Percentiles rank a stretch among this genome's conserved stretches.
Evolutionary conservation across 2,329 filamentous ascomycete species (phyloP).

Genomic region (Apiospora kogelbergensis): DNA sequence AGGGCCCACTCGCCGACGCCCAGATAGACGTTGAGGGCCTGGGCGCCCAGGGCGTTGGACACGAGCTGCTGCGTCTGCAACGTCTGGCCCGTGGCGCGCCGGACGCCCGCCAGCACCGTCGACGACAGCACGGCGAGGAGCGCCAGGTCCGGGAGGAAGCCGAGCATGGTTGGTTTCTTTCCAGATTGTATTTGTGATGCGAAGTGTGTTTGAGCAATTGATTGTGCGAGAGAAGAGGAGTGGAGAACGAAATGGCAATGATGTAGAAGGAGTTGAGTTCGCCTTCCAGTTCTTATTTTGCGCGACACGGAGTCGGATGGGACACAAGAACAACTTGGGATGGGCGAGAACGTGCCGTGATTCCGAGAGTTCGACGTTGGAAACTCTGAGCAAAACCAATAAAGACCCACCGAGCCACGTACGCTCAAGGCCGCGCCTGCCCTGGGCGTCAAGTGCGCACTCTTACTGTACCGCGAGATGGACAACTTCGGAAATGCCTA

Average conservation of each 20-base stretch:
- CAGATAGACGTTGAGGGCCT: not conserved
- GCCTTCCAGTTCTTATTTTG: not conserved
- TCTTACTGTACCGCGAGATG: not conserved
- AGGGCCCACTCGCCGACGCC: conserved; percentile 8
- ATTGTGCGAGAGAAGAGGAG: no score
- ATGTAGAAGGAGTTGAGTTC: not conserved
- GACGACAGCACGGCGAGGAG: conserved; percentile 13
- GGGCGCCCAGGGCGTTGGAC: not conserved
- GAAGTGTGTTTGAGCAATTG: not conserved
- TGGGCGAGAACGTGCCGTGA: not conserved
- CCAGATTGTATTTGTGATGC: not conserved
- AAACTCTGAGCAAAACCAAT: not conserved
- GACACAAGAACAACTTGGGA: not conserved
- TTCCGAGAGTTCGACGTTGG: not conserved
- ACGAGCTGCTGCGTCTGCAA: conserved; percentile 5
- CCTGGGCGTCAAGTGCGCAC: not conserved
- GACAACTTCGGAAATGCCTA: not conserved
- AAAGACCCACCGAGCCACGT: not conserved
- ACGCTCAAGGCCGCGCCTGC: not conserved
- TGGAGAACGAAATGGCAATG: not conserved
- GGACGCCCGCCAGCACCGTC: conserved; percentile 14
- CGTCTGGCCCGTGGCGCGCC: conserved; percentile 10
- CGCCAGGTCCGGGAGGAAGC: conserved; percentile 14
- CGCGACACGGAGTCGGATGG: not conserved
- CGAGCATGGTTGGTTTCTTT: no score